phyloP scores from a whole-genome alignment of 2,329 filamentous ascomycete species.

The Claviceps paspali region DNA sequence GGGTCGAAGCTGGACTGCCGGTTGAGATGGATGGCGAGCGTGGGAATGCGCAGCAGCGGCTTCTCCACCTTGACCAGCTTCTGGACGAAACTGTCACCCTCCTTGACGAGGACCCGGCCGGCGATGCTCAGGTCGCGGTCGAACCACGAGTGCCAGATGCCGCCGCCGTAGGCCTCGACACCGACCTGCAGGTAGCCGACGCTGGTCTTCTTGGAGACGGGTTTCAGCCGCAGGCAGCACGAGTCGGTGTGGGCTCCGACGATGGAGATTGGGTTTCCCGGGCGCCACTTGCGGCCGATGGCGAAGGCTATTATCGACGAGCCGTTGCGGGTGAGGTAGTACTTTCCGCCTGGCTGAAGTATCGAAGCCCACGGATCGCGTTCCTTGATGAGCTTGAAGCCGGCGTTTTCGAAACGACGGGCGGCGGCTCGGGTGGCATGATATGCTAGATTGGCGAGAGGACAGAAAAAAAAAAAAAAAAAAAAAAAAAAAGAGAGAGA shows the following conservation, averaged over 20 bases:
- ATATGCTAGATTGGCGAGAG: slow-evolving; percentile 48
- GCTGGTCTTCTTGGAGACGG: slow-evolving; percentile 74
- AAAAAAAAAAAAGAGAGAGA: too few relatives aligned
- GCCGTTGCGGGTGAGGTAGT: slow-evolving; percentile 87
- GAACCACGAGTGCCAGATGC: slow-evolving; percentile 97
- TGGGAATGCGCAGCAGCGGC: slow-evolving; percentile 83
- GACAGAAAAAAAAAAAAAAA: not conserved
- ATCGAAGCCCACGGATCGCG: slow-evolving; percentile 74
- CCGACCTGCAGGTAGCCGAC: slow-evolving; percentile 88
- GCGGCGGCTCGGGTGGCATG: slow-evolving; percentile 77
- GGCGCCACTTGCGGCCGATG: slow-evolving; percentile 78
- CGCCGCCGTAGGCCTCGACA: slow-evolving; percentile 92
- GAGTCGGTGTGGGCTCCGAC: slow-evolving; percentile 95
- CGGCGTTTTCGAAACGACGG: slow-evolving; percentile 61
- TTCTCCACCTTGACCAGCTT: slow-evolving; percentile 82
- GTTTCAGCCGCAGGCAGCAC: slow-evolving; percentile 81
- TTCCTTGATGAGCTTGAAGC: slow-evolving; percentile 80
- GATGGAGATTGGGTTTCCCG: slow-evolving; percentile 83
- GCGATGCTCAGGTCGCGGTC: slow-evolving; percentile 87
- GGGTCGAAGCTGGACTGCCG: slow-evolving; percentile 75
- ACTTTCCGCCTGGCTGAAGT: slow-evolving; percentile 77
- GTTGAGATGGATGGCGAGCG: slow-evolving; percentile 85
- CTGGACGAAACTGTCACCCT: slow-evolving; percentile 57
- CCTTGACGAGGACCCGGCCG: slow-evolving; percentile 70
- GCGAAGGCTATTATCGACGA: slow-evolving; percentile 89